Percentiles rank a stretch among this genome's conserved stretches.
Conservation (phyloP, 352 stramenopile genomes). For the Albugo candida region DNA sequence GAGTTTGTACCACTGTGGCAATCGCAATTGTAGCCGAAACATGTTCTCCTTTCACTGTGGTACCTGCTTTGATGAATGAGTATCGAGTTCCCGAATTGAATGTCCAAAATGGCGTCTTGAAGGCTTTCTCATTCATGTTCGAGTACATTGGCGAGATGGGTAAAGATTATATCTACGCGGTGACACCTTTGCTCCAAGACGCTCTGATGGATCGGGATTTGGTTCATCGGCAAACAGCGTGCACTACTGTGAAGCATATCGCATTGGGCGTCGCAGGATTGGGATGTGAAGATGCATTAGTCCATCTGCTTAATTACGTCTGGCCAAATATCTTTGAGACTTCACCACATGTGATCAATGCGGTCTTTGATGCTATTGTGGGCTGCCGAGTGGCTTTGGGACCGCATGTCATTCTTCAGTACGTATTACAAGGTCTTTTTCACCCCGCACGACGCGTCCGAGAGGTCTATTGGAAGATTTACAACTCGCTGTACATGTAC, state of each 20-base stretch:
- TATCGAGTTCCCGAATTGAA: slow-evolving; percentile 98
- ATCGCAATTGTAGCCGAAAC: slow-evolving; percentile 99
- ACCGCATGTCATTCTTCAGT: slow-evolving; percentile 92
- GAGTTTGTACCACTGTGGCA: slow-evolving; percentile 98
- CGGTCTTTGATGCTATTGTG: slow-evolving; percentile 97
- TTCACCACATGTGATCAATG: slow-evolving; percentile 97
- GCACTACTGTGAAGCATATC: slow-evolving; percentile 95
- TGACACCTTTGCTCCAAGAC: slow-evolving; percentile 96
- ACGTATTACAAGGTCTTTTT: slow-evolving; percentile 96
- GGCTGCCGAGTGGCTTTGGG: slow-evolving; percentile 91
- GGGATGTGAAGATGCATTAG: slow-evolving; percentile 94
- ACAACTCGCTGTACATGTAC: slow-evolving; percentile 99
- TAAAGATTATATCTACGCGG: slow-evolving; percentile 99
- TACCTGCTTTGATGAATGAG: slow-evolving; percentile 99
- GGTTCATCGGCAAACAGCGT: slow-evolving; percentile 96
- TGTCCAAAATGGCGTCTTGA: slow-evolving; percentile 99
- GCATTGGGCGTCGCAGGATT: slow-evolving; percentile 90
- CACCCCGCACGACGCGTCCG: slow-evolving; percentile 95
- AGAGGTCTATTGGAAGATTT: slow-evolving; percentile 99
- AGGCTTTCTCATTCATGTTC: slow-evolving; percentile 99
- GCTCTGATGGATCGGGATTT: slow-evolving; percentile 97
- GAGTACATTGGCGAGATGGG: slow-evolving; percentile 99
- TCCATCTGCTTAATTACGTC: slow-evolving; percentile 98
- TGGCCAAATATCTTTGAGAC: slow-evolving; percentile 99
- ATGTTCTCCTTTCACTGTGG: slow-evolving; percentile 97